phyloP scores from a whole-genome alignment of 148 eudicot genomes.

The Rhododendron molle region DNA sequence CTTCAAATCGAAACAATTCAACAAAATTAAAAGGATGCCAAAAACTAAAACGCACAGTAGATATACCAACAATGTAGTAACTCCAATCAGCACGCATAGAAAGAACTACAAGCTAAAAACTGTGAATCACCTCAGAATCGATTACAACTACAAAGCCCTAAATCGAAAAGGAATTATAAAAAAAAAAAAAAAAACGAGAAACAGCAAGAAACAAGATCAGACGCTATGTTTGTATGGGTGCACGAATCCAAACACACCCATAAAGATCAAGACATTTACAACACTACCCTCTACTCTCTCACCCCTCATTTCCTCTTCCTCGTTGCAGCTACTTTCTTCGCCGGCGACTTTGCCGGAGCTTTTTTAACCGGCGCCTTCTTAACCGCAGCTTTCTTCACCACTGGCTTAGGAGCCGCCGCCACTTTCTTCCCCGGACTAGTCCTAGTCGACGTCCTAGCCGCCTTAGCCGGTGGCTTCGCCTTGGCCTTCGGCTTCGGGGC shows the following conservation, averaged over 20 bases:
- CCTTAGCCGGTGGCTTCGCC: constrained; percentile 53
- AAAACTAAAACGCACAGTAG: background rate
- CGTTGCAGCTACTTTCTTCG: constrained; percentile 28
- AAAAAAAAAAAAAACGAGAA: background rate
- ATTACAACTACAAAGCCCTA: background rate
- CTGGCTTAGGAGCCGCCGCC: constrained; percentile 30
- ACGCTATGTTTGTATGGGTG: constrained; percentile 12
- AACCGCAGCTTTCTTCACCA: constrained; percentile 21
- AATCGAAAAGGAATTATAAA: background rate
- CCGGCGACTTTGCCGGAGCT: constrained; percentile 23
- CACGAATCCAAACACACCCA: constrained; percentile 12
- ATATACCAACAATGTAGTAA: background rate
- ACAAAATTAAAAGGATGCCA: background rate
- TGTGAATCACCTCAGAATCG: background rate
- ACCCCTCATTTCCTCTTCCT: constrained; percentile 25
- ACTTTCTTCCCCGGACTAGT: constrained; percentile 47
- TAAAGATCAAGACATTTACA: constrained; percentile 24
- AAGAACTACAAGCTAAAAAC: background rate
- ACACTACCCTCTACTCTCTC: constrained; percentile 17
- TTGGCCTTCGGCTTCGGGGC: constrained; percentile 26
- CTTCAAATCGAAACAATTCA: background rate
- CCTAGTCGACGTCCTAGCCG: constrained; percentile 38
- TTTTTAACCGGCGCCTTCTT: constrained; percentile 44
- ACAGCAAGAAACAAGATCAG: background rate
- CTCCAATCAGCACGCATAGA: background rate